Evolutionary conservation across 2,329 filamentous ascomycete species (phyloP), one percentile per base, ranked within the genome.

Genomic region (Monosporascus sp.): DNA sequence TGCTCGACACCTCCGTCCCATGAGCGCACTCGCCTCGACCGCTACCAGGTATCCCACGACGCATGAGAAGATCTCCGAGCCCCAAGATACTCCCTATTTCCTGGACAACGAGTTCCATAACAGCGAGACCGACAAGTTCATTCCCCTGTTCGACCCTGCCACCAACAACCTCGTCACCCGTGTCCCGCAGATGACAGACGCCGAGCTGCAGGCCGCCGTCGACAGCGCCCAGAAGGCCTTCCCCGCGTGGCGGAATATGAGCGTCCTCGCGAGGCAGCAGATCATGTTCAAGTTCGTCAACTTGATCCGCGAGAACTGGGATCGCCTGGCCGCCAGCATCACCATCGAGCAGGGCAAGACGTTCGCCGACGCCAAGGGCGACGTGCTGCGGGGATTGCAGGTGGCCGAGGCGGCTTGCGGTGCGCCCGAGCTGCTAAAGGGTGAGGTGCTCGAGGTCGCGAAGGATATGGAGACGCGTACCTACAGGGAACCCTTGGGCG

Each of bases 271-370:
- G 58, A 80, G 89, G 58, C 90, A 94, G 78, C 84, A 90, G 74
- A 86, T 93, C 74, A 91, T 93, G 87, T 93, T 94, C 80, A 88
- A 87, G 72, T 91, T 91, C 65, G 88, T 91, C 36, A 80, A 81
- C 34, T 76, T 94, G 66, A 90, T 94, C 69, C 79, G 88, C 50
- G 86, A 92, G 74, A 87, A 94, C 75, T 92, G 88, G 88, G 90
- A 94, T 70, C 81, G 90, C 19, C 75, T 94, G 61, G 90, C 90
- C 17, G 89, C 90, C 14, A 91, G 87, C 74, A 94, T 94, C 70
- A 92, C 88, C 7, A 79, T 93, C 53, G 90, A 94, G 76, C 90
- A 94, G 77, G 90, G 90, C 70, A 94, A 94, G 82, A 94, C 90
- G 0, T 87, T 93, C 70, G 87, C 86, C 51, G 90, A 94, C 70